Evolutionary conservation across 2,329 filamentous ascomycete genomes (phyloP).

Genomic region (Cercospora sp.): DNA sequence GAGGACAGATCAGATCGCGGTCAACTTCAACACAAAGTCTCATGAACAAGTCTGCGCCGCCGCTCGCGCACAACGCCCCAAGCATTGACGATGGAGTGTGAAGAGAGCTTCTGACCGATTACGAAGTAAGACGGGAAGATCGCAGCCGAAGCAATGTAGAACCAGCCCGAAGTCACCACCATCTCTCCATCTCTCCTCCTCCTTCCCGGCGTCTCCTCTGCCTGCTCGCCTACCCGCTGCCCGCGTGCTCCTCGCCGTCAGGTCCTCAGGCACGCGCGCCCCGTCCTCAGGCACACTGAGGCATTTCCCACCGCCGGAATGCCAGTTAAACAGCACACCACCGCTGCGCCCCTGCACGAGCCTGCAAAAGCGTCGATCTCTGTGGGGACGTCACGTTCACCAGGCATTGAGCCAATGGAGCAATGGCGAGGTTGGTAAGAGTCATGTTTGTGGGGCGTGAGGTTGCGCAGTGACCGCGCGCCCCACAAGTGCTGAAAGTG

Average conservation of each 20-base stretch:
- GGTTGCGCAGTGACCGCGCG: conserved; percentile 4
- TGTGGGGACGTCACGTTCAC: not conserved
- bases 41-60: not conserved
- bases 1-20: not conserved
- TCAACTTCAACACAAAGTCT: not conserved
- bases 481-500: not conserved
- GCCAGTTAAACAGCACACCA: conserved; percentile 17
- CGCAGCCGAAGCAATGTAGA: not conserved
- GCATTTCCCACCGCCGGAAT: not conserved
- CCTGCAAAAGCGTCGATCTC: not conserved
- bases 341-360: conserved; percentile 10
- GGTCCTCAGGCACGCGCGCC: not conserved
- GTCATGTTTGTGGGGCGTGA: not conserved
- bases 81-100: not conserved
- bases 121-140: not conserved
- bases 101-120: not conserved
- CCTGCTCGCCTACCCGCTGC: not conserved
- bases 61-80: not conserved
- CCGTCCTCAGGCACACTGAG: conserved; percentile 7
- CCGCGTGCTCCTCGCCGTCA: not conserved
- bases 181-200: not conserved
- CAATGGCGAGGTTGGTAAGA: not conserved
- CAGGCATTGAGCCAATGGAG: conserved; percentile 2
- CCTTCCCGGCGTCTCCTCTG: not conserved
- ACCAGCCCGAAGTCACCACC: not conserved